phyloP scores from a whole-genome alignment of 2,329 filamentous ascomycete genomes.

The Cryphonectria parasitica region DNA sequence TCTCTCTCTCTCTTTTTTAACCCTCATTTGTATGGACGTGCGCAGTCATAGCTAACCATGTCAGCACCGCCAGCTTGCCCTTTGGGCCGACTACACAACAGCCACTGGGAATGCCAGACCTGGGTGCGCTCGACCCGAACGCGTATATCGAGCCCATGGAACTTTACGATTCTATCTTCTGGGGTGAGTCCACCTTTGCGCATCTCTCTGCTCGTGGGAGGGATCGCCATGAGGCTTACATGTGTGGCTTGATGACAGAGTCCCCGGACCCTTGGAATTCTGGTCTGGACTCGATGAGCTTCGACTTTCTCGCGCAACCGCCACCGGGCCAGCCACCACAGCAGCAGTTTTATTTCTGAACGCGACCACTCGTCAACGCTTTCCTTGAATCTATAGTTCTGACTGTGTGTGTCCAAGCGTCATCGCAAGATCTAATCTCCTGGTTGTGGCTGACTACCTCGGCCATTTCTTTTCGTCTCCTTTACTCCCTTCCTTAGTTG shows the following conservation, averaged over 20 bases:
- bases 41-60: constrained; percentile 11
- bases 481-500: background rate
- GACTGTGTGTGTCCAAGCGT: background rate
- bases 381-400: background rate
- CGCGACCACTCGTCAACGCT: no score
- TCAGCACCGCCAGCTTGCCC: constrained; percentile 41
- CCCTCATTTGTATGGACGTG: background rate
- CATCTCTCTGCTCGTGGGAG: no score
- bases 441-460: background rate
- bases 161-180: constrained; percentile 70
- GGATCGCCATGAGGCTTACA: constrained; percentile 4
- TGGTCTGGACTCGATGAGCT: constrained; percentile 60
- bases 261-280: constrained; percentile 63
- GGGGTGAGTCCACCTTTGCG: constrained; percentile 52
- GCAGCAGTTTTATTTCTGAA: constrained; percentile 60
- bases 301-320: constrained; percentile 63
- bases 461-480: background rate
- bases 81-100: constrained; percentile 42
- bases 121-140: constrained; percentile 56
- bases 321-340: constrained; percentile 60
- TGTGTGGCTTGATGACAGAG: constrained; percentile 44
- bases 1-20: background rate
- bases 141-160: constrained; percentile 70
- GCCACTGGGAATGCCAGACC: constrained; percentile 46
- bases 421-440: background rate